These are phyloP conservation scores for Pseudocercospora macadamiae DNA, from an alignment of 2,329 filamentous ascomycete species.

Conservation along the genomic window DNA sequence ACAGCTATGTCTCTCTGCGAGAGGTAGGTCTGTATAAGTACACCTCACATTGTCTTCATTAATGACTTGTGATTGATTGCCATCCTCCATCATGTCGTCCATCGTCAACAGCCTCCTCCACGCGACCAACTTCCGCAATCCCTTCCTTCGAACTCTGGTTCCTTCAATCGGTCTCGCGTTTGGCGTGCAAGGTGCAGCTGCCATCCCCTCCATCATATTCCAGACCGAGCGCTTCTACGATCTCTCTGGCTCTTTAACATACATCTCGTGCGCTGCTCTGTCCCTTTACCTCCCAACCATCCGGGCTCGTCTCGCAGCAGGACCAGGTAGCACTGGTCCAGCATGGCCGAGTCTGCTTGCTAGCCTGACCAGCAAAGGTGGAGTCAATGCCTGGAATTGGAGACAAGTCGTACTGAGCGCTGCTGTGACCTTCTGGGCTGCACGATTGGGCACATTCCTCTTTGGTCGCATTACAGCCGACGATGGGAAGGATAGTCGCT, in stretches of 20 bases:
- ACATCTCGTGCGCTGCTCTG: constrained; percentile 65
- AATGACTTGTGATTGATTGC: background rate
- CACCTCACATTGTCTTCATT: background rate
- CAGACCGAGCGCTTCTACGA: constrained; percentile 71
- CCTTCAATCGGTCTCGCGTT: constrained; percentile 66
- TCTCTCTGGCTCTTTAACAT: constrained; percentile 67
- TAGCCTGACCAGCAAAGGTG: constrained; percentile 48
- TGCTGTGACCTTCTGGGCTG: constrained; percentile 65
- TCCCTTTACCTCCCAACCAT: constrained; percentile 64
- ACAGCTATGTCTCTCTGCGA: background rate
- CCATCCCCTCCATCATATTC: constrained; percentile 62
- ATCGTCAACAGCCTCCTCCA: constrained; percentile 57
- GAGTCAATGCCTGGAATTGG: constrained; percentile 60
- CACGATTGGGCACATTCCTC: constrained; percentile 65
- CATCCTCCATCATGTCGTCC: constrained; percentile 33
- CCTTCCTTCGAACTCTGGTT: constrained; percentile 64
- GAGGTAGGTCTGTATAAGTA: background rate
- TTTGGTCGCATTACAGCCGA: constrained; percentile 63
- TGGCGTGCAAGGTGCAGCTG: constrained; percentile 64
- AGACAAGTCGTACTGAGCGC: constrained; percentile 59
- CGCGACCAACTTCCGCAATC: constrained; percentile 63
- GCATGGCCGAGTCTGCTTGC: constrained; percentile 53
- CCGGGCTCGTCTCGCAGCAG: constrained; percentile 56
- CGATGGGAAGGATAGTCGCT: constrained; percentile 61
- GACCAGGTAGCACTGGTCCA: constrained; percentile 45